phyloP scores from a whole-genome alignment of 257 asterid genomes.

The Ajuga chamaepitys region DNA sequence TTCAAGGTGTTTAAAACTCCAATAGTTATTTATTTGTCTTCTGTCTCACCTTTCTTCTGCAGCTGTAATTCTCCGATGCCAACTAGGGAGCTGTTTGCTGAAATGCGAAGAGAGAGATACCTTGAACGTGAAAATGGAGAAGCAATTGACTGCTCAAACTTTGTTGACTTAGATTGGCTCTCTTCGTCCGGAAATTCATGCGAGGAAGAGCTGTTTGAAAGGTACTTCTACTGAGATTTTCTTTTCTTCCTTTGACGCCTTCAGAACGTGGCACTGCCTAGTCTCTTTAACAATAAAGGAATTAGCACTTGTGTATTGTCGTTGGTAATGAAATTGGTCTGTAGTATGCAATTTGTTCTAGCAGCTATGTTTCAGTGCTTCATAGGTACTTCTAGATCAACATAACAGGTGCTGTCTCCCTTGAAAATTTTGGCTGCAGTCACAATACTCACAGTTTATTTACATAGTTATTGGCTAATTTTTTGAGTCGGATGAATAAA shows the following conservation, averaged over 20 bases:
- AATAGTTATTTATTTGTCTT: conserved; percentile 4
- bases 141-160: conserved; percentile 70
- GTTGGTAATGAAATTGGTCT: background rate
- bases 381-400: background rate
- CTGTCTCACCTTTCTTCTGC: conserved; percentile 14
- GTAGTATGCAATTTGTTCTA: background rate
- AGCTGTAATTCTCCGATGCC: conserved; percentile 59
- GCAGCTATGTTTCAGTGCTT: background rate
- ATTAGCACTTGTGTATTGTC: conserved; percentile 1
- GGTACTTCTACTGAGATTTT: conserved; percentile 37
- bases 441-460: background rate
- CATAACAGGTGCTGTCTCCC: background rate
- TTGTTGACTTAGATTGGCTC: conserved; percentile 91
- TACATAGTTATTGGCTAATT: background rate
- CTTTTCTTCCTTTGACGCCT: background rate
- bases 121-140: conserved; percentile 63
- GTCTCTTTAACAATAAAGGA: background rate
- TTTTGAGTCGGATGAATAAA: background rate
- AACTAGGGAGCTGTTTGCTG: conserved; percentile 51
- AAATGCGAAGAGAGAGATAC: conserved; percentile 44
- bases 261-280: background rate
- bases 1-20: background rate
- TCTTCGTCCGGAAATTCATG: conserved; percentile 93
- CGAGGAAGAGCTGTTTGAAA: conserved; percentile 80
- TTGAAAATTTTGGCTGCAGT: background rate